Evolutionary conservation across 148 eudicot genomes (phyloP).

Genomic region (Amaranthus cruentus): DNA sequence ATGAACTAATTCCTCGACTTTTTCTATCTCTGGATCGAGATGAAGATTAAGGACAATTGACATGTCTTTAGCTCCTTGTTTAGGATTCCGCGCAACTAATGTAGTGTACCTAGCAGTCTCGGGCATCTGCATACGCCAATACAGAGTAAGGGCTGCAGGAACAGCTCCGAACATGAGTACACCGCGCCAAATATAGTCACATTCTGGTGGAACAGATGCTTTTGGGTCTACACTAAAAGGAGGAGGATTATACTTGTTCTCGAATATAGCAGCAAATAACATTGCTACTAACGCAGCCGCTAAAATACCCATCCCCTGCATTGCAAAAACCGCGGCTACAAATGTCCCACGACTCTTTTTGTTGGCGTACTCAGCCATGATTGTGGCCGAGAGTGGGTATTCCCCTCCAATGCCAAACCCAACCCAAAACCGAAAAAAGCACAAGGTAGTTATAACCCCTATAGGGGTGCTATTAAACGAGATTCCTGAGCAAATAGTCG

Average conservation of each 20-base stretch:
- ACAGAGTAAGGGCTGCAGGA: conserved; percentile 4
- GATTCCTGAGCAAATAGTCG: no score
- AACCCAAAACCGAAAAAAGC: background rate
- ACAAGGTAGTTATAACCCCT: background rate
- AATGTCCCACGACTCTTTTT: conserved; percentile 15
- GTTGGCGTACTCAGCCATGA: conserved; percentile 16
- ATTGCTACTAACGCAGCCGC: conserved; percentile 10
- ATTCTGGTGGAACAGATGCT: conserved; percentile 1
- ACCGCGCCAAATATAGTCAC: conserved; percentile 10
- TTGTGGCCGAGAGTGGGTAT: conserved; percentile 17
- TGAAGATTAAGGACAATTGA: background rate
- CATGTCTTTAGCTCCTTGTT: conserved; percentile 14
- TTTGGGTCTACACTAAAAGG: background rate
- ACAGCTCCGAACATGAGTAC: conserved; percentile 14
- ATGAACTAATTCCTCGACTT: background rate
- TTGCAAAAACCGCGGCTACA: conserved; percentile 17
- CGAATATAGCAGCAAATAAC: conserved; percentile 7
- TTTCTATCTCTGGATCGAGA: background rate
- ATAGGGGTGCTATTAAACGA: background rate
- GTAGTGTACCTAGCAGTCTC: conserved; percentile 18
- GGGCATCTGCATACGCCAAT: conserved; percentile 22
- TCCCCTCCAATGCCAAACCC: background rate
- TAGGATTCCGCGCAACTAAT: conserved; percentile 9
- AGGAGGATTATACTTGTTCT: conserved; percentile 2
- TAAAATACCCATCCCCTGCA: conserved; percentile 15